phyloP scores from a whole-genome alignment of 2,329 filamentous ascomycete genomes.

The Trichoderma harzianum region DNA sequence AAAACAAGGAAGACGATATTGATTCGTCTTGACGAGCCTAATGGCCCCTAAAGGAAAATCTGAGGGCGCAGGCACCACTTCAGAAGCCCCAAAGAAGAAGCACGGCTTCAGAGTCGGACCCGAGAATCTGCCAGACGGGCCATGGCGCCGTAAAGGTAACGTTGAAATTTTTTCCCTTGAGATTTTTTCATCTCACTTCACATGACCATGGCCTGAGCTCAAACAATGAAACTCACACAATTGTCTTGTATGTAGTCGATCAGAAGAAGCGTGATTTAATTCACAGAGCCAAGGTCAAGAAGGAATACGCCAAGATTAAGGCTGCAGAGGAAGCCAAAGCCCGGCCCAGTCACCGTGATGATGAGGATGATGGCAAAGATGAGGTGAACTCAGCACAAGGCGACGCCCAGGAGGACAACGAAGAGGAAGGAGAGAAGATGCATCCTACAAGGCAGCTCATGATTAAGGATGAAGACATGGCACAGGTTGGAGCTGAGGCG shows the following conservation, averaged over 20 bases:
- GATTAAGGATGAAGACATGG: conserved; percentile 38
- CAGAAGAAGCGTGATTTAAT: conserved; percentile 90
- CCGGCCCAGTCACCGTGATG: background rate
- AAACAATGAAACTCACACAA: conserved; percentile 22
- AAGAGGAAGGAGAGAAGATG: conserved; percentile 28
- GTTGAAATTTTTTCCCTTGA: conserved; percentile 17
- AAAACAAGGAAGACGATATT: background rate
- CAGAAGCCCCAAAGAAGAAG: conserved; percentile 49
- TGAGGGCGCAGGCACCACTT: conserved; percentile 29
- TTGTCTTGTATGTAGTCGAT: conserved; percentile 52
- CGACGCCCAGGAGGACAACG: conserved; percentile 22
- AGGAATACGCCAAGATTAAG: conserved; percentile 86
- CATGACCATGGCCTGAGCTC: background rate
- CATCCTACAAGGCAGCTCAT: conserved; percentile 40
- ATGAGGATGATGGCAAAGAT: conserved; percentile 20
- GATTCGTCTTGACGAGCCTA: background rate
- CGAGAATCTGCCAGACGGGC: conserved; percentile 85
- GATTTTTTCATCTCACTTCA: background rate
- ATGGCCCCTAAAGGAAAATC: conserved; percentile 35
- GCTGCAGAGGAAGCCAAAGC: conserved; percentile 32
- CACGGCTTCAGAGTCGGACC: conserved; percentile 85
- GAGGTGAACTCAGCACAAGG: conserved; percentile 13
- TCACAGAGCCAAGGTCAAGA: conserved; percentile 88
- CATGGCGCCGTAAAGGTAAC: conserved; percentile 72
- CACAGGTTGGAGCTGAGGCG: conserved; percentile 27